These are phyloP conservation scores for Circinella minor DNA, from an alignment of 371 early-diverging fungal genomes.

Conservation along the genomic window DNA sequence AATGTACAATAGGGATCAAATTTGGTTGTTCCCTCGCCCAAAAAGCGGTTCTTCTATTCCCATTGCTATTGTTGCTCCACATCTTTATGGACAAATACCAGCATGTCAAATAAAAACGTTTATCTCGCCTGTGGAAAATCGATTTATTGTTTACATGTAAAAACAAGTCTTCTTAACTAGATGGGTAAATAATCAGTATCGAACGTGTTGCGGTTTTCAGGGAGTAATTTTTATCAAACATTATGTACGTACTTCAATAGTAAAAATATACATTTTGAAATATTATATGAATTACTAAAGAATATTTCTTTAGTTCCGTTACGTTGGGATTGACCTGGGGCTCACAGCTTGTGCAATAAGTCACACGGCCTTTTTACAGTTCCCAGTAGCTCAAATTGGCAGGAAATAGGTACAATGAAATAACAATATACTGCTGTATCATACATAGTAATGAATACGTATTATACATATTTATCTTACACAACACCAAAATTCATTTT, in stretches of 20 bases:
- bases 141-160: constrained; percentile 29
- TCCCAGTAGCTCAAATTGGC: neutral
- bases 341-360: neutral
- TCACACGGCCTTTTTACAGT: neutral
- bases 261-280: neutral
- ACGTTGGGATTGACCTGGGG: neutral
- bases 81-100: neutral
- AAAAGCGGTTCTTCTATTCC: constrained; percentile 33
- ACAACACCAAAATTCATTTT: no score
- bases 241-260: neutral
- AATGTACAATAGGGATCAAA: neutral
- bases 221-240: neutral
- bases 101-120: neutral
- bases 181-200: constrained; percentile 12
- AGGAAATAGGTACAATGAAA: no score
- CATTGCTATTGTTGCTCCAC: constrained; percentile 24
- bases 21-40: constrained; percentile 35
- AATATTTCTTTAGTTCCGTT: neutral
- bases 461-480: no score
- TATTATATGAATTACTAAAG: neutral
- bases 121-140: constrained; percentile 33
- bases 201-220: constrained; percentile 3
- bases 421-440: no score
- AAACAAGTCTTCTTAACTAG: constrained; percentile 28
- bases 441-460: no score